Evolutionary conservation across 345 rosid species (phyloP).

Genomic region (Linum lewisii): DNA sequence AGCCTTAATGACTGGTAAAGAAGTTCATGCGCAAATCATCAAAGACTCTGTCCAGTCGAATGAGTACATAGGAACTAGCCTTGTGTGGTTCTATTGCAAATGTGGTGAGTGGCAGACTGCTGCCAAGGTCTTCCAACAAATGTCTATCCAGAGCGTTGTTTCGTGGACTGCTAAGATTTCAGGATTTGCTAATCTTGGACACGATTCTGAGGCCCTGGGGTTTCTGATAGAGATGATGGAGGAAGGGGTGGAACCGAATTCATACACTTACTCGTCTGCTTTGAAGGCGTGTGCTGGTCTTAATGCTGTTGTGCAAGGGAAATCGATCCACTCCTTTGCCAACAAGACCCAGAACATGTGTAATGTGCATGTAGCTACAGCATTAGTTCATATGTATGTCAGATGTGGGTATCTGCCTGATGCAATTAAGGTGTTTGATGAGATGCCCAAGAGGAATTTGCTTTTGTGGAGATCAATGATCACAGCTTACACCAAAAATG

Average conservation of each 20-base stretch:
- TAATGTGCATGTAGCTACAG: constrained; percentile 75
- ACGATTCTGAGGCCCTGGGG: constrained; percentile 59
- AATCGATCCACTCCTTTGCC: constrained; percentile 67
- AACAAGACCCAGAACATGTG: constrained; percentile 51
- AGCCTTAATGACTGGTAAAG: constrained; percentile 47
- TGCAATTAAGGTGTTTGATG: constrained; percentile 62
- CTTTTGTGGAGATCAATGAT: constrained; percentile 84
- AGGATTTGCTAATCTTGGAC: constrained; percentile 62
- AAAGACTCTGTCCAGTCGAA: constrained; percentile 43
- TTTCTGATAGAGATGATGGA: constrained; percentile 76
- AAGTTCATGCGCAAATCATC: constrained; percentile 69
- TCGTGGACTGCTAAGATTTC: constrained; percentile 95
- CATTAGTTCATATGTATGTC: constrained; percentile 75
- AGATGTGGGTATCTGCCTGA: constrained; percentile 70
- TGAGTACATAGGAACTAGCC: constrained; percentile 53
- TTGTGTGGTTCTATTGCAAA: constrained; percentile 84
- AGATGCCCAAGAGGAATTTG: constrained; percentile 64
- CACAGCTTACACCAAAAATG: constrained; percentile 63
- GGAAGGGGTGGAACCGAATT: constrained; percentile 82
- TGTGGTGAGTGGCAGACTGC: constrained; percentile 52
- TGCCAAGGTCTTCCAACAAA: constrained; percentile 53
- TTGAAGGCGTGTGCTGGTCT: constrained; percentile 81
- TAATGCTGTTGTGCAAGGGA: constrained; percentile 47
- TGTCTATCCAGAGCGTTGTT: constrained; percentile 69
- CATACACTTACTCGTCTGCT: constrained; percentile 69